A percentile compares a stretch with the other conserved stretches of the same genome.
Conservation (phyloP, 75 land plant genomes). For the Larix kaempferi region DNA sequence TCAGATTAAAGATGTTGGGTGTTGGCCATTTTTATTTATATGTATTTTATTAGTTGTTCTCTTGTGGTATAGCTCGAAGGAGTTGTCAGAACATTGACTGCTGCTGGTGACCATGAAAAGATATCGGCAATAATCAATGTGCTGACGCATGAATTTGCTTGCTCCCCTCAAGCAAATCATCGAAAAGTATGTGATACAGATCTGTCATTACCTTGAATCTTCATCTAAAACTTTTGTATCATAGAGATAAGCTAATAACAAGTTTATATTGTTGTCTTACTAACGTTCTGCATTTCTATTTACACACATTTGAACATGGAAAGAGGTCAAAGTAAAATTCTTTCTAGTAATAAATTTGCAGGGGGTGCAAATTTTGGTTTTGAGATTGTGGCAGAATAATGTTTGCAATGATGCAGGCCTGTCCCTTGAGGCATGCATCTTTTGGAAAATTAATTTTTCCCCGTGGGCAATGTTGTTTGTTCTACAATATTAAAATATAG, state of each 20-base stretch:
- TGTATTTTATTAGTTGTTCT: too few species aligned
- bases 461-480: not conserved
- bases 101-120: conserved; percentile 82
- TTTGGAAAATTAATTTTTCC: not conserved
- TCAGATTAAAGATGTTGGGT: too few species aligned
- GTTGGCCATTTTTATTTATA: too few species aligned
- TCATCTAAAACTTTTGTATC: not conserved
- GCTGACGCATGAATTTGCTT: conserved; percentile 69
- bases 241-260: not conserved
- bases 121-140: conserved; percentile 71
- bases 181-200: conserved; percentile 60
- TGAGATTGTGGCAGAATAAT: too few species aligned
- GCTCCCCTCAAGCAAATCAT: conserved; percentile 87
- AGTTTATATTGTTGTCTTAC: not conserved
- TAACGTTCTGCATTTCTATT: not conserved
- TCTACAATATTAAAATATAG: not conserved
- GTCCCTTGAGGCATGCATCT: not conserved
- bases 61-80: conserved; percentile 66
- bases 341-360: not conserved
- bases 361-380: not conserved
- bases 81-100: conserved; percentile 67
- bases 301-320: too few species aligned
- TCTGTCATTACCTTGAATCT: too few species aligned
- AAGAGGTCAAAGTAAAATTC: too few species aligned
- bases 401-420: too few species aligned